These are phyloP conservation scores for Cercospora sp. DNA, from an alignment of 2,329 filamentous ascomycete genomes.

Conservation along the genomic window DNA sequence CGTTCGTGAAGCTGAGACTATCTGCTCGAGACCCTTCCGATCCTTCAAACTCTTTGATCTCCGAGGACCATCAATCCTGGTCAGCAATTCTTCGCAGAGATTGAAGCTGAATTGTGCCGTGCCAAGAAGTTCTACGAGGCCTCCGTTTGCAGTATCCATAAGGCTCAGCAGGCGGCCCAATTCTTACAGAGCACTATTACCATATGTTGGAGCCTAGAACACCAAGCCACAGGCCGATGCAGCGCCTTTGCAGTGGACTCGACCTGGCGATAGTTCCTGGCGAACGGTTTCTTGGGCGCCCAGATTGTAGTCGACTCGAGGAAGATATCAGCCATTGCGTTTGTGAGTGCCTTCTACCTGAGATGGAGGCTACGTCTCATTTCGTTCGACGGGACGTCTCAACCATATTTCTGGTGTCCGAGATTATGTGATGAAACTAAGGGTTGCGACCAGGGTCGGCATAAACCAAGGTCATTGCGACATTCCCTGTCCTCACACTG, in stretches of 20 bases:
- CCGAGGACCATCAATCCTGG: neutral
- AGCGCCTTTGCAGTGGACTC: neutral
- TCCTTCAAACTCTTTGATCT: neutral
- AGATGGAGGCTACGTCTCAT: neutral
- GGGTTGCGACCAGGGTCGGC: neutral
- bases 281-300: neutral
- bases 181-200: neutral
- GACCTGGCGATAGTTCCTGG: neutral
- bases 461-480: constrained; percentile 2
- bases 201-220: neutral
- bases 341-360: neutral
- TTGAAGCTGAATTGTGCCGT: neutral
- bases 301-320: neutral
- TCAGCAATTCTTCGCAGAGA: neutral
- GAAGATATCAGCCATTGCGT: neutral
- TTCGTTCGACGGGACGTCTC: neutral
- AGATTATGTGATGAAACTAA: constrained; percentile 4
- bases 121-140: neutral
- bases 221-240: neutral
- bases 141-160: neutral
- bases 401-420: neutral
- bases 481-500: neutral
- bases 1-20: neutral
- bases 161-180: neutral
- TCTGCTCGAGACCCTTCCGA: neutral